phyloP scores from a whole-genome alignment of 75 land plant species.

The Cupressus sempervirens region DNA sequence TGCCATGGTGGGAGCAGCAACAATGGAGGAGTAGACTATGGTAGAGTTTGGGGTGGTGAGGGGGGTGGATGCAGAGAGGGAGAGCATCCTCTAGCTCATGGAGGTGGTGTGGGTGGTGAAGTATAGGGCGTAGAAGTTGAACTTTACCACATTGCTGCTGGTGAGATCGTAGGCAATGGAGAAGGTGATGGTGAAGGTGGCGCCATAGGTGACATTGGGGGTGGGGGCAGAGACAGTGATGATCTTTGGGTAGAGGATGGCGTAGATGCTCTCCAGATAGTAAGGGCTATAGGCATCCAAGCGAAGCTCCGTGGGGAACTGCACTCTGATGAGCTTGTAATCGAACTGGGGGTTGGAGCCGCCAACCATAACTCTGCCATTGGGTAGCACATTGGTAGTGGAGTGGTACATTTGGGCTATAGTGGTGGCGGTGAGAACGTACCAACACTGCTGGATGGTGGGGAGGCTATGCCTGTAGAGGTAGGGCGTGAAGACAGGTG shows the following conservation, averaged over 20 bases:
- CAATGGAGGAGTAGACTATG: neutral
- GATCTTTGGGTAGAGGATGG: no score
- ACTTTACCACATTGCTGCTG: neutral
- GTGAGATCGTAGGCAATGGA: no score
- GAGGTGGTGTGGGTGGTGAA: slow-evolving; percentile 55
- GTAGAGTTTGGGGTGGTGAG: neutral
- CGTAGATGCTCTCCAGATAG: no score
- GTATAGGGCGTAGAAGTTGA: slow-evolving; percentile 42
- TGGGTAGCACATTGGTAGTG: slow-evolving; percentile 37
- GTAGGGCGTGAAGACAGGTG: slow-evolving; percentile 47
- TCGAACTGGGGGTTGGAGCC: slow-evolving; percentile 55
- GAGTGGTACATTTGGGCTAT: slow-evolving; percentile 71
- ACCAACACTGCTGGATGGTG: slow-evolving; percentile 23
- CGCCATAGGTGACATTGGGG: no score
- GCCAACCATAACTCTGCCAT: slow-evolving; percentile 48
- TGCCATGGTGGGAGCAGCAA: slow-evolving; percentile 37
- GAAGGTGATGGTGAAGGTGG: no score
- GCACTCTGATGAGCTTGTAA: slow-evolving; percentile 35
- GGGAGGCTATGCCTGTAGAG: slow-evolving; percentile 24
- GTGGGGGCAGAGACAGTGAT: no score
- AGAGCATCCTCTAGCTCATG: slow-evolving; percentile 62
- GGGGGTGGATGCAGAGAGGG: neutral
- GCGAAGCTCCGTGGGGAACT: slow-evolving; percentile 63
- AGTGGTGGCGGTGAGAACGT: slow-evolving; percentile 16
- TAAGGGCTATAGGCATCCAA: slow-evolving; percentile 36